phyloP scores from a whole-genome alignment of 1,284 basidiomycete genomes.

The Microbotryum scabiosae region DNA sequence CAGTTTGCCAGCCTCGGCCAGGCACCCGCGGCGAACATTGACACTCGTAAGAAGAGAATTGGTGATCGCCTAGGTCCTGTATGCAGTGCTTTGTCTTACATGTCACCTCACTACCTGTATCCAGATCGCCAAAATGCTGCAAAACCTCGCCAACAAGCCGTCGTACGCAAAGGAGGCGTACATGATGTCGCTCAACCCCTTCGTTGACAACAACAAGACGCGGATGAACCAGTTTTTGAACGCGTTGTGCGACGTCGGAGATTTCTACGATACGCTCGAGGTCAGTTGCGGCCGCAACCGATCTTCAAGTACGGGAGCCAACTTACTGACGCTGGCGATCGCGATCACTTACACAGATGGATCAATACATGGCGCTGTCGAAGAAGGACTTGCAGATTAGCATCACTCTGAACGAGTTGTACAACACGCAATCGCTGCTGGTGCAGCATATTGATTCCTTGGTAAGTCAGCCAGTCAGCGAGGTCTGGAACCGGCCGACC shows the following conservation, averaged over 20 bases:
- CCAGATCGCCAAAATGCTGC: slow-evolving; percentile 98
- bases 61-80: slow-evolving; percentile 11
- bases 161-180: slow-evolving; percentile 96
- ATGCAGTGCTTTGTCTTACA: not conserved
- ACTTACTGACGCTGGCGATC: not conserved
- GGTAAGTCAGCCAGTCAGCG: slow-evolving; percentile 47
- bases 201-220: slow-evolving; percentile 96
- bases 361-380: slow-evolving; percentile 99
- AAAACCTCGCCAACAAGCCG: slow-evolving; percentile 98
- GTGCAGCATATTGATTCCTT: slow-evolving; percentile 90
- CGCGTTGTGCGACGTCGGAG: slow-evolving; percentile 92
- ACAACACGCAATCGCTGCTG: slow-evolving; percentile 43
- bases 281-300: slow-evolving; percentile 44
- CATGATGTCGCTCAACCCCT: slow-evolving; percentile 97
- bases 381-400: slow-evolving; percentile 98
- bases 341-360: no score
- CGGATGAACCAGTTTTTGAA: slow-evolving; percentile 96
- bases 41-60: slow-evolving; percentile 67
- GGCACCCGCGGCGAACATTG: slow-evolving; percentile 89
- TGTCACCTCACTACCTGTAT: not conserved
- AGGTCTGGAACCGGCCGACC: no score
- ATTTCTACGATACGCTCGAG: slow-evolving; percentile 98
- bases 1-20: slow-evolving; percentile 71
- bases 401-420: slow-evolving; percentile 96
- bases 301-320: not conserved